A percentile compares a stretch with the other conserved stretches of the same genome.
Evolutionary conservation across 345 rosid species (phyloP).

Genomic region (Murraya paniculata): DNA sequence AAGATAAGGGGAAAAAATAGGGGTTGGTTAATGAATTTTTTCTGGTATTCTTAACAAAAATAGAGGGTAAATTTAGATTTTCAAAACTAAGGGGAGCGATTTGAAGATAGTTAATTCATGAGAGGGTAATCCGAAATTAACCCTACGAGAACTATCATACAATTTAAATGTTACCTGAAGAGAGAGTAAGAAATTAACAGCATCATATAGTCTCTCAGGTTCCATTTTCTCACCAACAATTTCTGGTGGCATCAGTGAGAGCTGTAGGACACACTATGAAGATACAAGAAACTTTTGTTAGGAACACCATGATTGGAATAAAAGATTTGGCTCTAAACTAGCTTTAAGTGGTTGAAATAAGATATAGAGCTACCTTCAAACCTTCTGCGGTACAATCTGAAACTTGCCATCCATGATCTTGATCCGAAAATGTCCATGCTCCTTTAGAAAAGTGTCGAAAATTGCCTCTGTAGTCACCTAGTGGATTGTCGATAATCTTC

Average conservation of each 20-base stretch:
- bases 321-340: background rate
- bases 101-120: no score
- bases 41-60: no score
- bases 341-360: conserved; percentile 21
- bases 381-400: conserved; percentile 19
- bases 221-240: conserved; percentile 48
- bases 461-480: conserved; percentile 6
- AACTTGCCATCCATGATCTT: conserved; percentile 21
- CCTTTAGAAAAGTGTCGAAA: conserved; percentile 18
- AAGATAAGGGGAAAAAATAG: no score
- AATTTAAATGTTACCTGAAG: conserved; percentile 41
- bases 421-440: conserved; percentile 20
- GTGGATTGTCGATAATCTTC: conserved; percentile 17
- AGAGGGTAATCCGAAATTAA: no score
- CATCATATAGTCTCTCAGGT: conserved; percentile 44
- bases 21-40: no score
- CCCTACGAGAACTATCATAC: background rate
- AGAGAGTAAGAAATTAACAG: conserved; percentile 58
- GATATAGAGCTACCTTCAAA: conserved; percentile 25
- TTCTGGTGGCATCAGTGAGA: conserved; percentile 46
- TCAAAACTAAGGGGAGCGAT: no score
- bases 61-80: no score
- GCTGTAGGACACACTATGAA: conserved; percentile 40
- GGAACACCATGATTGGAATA: background rate
- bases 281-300: conserved; percentile 13